phyloP scores from a whole-genome alignment of 164 flowering plant genomes.

The Echeveria elegans region DNA sequence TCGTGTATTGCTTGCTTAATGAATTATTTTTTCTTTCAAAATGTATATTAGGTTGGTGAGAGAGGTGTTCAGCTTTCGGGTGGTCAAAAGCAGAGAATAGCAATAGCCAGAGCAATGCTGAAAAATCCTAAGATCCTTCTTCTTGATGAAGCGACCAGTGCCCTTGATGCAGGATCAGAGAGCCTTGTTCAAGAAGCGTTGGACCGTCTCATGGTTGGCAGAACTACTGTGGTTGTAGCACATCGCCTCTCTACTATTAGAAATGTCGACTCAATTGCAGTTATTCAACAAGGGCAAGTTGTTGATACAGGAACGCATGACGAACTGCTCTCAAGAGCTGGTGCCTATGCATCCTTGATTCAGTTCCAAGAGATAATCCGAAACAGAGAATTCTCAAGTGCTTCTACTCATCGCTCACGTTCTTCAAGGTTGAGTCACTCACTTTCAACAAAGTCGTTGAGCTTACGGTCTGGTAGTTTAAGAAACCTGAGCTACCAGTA shows the following conservation, averaged over 20 bases:
- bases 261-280: constrained; percentile 86
- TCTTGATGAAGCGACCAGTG: constrained; percentile 98
- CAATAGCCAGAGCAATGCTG: constrained; percentile 97
- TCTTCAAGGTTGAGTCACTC: constrained; percentile 89
- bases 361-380: constrained; percentile 88
- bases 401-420: constrained; percentile 67
- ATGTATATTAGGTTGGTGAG: constrained; percentile 71
- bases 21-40: background rate
- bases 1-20: background rate
- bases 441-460: constrained; percentile 80
- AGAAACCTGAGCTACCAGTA: constrained; percentile 87
- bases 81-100: constrained; percentile 96
- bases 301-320: constrained; percentile 94
- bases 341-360: constrained; percentile 81
- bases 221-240: constrained; percentile 94
- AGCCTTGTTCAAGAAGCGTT: constrained; percentile 94
- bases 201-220: constrained; percentile 91
- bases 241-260: constrained; percentile 95
- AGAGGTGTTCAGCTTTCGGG: constrained; percentile 96
- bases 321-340: constrained; percentile 67
- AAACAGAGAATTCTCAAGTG: constrained; percentile 52
- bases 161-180: constrained; percentile 90
- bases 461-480: constrained; percentile 90
- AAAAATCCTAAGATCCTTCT: constrained; percentile 88
- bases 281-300: constrained; percentile 86